Evolutionary conservation across 2,329 filamentous ascomycete genomes (phyloP), one percentile per base, ranked within the genome.

Genomic region (Hymenoscyphus occultus): DNA sequence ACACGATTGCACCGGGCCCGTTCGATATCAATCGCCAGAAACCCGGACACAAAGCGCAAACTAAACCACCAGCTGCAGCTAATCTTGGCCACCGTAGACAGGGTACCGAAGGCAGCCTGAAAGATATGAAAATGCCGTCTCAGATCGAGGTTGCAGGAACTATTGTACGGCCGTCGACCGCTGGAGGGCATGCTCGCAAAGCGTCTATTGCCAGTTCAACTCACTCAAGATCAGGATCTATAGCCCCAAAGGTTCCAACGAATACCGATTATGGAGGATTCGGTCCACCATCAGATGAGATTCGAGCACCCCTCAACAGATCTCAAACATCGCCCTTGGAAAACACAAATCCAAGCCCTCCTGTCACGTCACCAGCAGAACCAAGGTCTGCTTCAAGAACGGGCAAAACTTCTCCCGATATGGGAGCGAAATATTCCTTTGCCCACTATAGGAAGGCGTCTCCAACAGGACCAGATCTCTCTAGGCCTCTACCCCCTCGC

Each of bases 1-100:
- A 90, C 69, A 83, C 79, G 9, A 88, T 91, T 72, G 82, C 85
- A 1, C 86, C 88, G 1, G 88, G 87, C 0, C 88, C 89, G 0
- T 90, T 91, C 71, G 85, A 87, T 68, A 75, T 81, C 39, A 77
- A 73, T 68, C 77, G 78, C 69, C 78, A 76, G 69, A 72, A 63
- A 72, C 68, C 63, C 64, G 67, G 58, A 67, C 62, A 42, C 65
- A 69, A 68, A 68, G 40, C 64, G 69, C 32, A 70, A 69, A n/a
- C 19, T 3, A 28, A 28, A 28, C 63, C 72, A 39, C 48, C 48
- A 54, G 19, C 9, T 35, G 35, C 48, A 28, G 19, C 22, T 28
- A 28, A n/a, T 54, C 19, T 19, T 22, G 66, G 74, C 14, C 78
- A 79, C 54, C 62, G 67, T 32, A 68, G 71, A 63, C 68, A 70